Base-by-base conservation (phyloP, 2,329 filamentous ascomycete species). In the Pseudogymnoascus sp. region DNA sequence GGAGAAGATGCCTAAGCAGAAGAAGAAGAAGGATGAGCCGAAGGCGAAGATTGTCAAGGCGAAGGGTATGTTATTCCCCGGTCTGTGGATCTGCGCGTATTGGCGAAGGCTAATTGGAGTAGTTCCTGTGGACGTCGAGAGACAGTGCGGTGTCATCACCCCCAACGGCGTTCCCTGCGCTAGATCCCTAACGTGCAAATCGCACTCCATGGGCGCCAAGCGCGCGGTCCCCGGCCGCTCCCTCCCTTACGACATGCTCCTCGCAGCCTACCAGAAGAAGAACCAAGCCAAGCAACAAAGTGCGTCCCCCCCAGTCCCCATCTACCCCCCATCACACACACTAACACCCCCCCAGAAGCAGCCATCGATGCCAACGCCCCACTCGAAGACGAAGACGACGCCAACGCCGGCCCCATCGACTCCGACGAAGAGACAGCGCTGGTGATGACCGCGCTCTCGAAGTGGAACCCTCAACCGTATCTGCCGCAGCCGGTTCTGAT, bases 231-330 rank as follows among this genome's bases (percentile, higher is more conserved):
- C 91, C 4, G 93, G 93, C 0, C 83, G 93, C 65, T 95, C 90
- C 50, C 78, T 96, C 65, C 93, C 93, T 1, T 97, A 97, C 72
- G 92, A 96, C 75, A 95, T 96, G 88, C 79, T 97, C 40, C 82
- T 97, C 38, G 87, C 89, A 12, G 88, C 89, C 6, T 95, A 95
- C 72, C 90, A 95, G 75, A 97, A 98, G 82, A 98, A 97, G 81
- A 99, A 99, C 71, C 95, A 98, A 75, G 95, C 95, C 22, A 96
- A 96, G 72, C 91, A 96, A 78, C 95, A 98, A 76, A 96, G 91
- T 93, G 81, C 78, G 88, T 83, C 19, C 46, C 35, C 28, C 16
- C 40, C 24, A 59, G 10, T 24, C 16, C 50, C 31, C 33, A 61
- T 28, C 62, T 59, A 62, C 59, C 65, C 16, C 59, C 65, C 40